These are phyloP conservation scores for Pseudozyma thailandica DNA, from an alignment of 1,284 basidiomycete genomes.

Conservation along the genomic window DNA sequence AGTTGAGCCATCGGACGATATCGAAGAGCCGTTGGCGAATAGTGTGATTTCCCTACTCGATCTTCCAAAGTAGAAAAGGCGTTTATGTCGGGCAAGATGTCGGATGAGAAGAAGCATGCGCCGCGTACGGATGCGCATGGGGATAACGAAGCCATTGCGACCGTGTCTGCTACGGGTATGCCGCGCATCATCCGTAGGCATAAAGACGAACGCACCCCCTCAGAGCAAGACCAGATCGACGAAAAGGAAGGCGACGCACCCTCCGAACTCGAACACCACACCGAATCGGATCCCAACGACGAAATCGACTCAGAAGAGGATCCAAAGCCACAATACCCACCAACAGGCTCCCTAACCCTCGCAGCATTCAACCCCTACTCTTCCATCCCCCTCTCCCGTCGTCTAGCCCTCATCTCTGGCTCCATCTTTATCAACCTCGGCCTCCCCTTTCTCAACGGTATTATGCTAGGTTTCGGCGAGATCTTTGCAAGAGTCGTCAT, in stretches of 20 bases:
- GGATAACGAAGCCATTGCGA: constrained; percentile 39
- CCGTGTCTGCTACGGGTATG: constrained; percentile 58
- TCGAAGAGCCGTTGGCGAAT: constrained; percentile 16
- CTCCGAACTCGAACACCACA: constrained; percentile 5
- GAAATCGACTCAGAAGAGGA: constrained; percentile 12
- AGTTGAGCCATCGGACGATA: constrained; percentile 6
- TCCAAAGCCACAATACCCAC: constrained; percentile 21
- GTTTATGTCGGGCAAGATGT: neutral
- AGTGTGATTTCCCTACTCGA: constrained; percentile 30
- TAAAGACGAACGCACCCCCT: constrained; percentile 24
- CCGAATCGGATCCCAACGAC: constrained; percentile 10
- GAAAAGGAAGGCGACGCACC: constrained; percentile 32
- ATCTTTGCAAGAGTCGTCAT: constrained; percentile 91
- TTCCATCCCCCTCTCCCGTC: constrained; percentile 39
- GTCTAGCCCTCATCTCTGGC: constrained; percentile 73
- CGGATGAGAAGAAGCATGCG: constrained; percentile 23
- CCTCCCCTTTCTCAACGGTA: constrained; percentile 93
- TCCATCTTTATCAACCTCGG: constrained; percentile 90
- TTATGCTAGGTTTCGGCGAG: constrained; percentile 98
- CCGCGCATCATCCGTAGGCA: constrained; percentile 51
- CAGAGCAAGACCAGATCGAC: constrained; percentile 24
- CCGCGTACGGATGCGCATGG: constrained; percentile 19
- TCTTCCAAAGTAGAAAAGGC: constrained; percentile 13
- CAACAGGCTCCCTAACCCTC: constrained; percentile 61
- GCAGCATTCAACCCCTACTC: constrained; percentile 56